Evolutionary conservation across 441 rosid genomes (phyloP).

Genomic region (Pelargonium fulgidum): DNA sequence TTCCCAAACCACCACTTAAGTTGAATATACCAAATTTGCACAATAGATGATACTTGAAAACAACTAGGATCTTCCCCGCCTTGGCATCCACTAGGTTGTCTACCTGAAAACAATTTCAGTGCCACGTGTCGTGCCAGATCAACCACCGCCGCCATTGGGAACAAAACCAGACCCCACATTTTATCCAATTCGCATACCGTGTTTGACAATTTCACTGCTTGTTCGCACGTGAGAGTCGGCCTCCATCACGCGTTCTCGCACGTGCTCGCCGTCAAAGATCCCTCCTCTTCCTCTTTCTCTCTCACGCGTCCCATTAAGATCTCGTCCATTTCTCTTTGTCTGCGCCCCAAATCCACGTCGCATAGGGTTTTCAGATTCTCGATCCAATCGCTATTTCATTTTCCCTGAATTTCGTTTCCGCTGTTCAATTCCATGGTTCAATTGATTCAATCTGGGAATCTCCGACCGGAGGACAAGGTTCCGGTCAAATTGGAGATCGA

Average conservation of each 20-base stretch:
- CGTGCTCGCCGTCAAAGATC: conserved; percentile 22
- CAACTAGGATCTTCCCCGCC: no score
- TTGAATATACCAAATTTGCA: no score
- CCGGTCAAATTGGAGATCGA: conserved; percentile 33
- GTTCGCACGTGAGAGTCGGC: conserved; percentile 13
- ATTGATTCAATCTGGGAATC: conserved; percentile 53
- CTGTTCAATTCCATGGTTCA: conserved; percentile 25
- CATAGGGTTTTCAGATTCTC: conserved; percentile 31
- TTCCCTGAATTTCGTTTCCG: conserved; percentile 19
- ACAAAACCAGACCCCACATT: conserved; percentile 19
- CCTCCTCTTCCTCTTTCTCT: background rate
- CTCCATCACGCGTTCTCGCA: conserved; percentile 11
- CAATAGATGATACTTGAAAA: no score
- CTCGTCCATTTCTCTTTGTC: background rate
- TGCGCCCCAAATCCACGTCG: no score
- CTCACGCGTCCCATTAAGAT: background rate
- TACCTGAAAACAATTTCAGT: background rate
- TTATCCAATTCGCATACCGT: conserved; percentile 25
- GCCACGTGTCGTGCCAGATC: conserved; percentile 25
- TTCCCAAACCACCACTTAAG: no score
- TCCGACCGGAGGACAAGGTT: conserved; percentile 35
- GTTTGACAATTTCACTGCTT: conserved; percentile 13
- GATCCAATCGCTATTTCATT: conserved; percentile 2
- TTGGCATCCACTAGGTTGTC: no score
- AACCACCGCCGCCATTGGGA: conserved; percentile 30